phyloP scores from a whole-genome alignment of 768 basidiomycete genomes.

The Suillus ampliporus region DNA sequence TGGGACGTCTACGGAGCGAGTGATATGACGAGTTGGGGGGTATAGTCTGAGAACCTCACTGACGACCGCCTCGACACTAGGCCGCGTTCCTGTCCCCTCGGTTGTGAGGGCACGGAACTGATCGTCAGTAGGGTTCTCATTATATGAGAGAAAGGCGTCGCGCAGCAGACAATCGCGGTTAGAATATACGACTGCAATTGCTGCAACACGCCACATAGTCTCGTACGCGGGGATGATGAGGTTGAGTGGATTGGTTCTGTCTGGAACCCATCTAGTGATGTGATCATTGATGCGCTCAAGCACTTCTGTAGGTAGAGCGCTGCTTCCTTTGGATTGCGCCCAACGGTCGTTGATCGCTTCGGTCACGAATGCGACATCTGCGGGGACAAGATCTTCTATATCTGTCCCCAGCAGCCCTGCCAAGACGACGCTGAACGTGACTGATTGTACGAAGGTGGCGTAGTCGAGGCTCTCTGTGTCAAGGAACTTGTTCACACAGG shows the following conservation, averaged over 20 bases:
- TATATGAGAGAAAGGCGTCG: slow-evolving; percentile 35
- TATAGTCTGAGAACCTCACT: slow-evolving; percentile 53
- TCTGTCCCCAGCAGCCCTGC: slow-evolving; percentile 43
- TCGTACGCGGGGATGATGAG: slow-evolving; percentile 61
- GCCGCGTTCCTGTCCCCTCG: slow-evolving; percentile 11
- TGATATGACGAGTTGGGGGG: slow-evolving; percentile 57
- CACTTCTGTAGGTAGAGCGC: slow-evolving; percentile 29
- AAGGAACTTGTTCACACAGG: not conserved
- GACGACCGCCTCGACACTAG: slow-evolving; percentile 45
- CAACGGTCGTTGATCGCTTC: slow-evolving; percentile 43
- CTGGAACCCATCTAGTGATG: slow-evolving; percentile 47
- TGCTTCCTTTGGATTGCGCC: slow-evolving; percentile 46
- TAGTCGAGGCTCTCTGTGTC: slow-evolving; percentile 23
- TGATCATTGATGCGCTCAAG: slow-evolving; percentile 36
- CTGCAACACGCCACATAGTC: slow-evolving; percentile 62
- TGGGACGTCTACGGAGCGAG: slow-evolving; percentile 29
- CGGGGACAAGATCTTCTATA: slow-evolving; percentile 32
- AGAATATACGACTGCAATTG: slow-evolving; percentile 42
- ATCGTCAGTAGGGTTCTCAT: slow-evolving; percentile 31
- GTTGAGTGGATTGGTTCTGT: slow-evolving; percentile 44
- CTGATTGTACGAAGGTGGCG: slow-evolving; percentile 44
- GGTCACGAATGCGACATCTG: slow-evolving; percentile 42
- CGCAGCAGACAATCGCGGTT: slow-evolving; percentile 21
- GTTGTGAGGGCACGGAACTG: slow-evolving; percentile 34
- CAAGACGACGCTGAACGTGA: slow-evolving; percentile 46